Conservation (phyloP, 805 yeast species). For the Ogataea thermomethanolica region DNA sequence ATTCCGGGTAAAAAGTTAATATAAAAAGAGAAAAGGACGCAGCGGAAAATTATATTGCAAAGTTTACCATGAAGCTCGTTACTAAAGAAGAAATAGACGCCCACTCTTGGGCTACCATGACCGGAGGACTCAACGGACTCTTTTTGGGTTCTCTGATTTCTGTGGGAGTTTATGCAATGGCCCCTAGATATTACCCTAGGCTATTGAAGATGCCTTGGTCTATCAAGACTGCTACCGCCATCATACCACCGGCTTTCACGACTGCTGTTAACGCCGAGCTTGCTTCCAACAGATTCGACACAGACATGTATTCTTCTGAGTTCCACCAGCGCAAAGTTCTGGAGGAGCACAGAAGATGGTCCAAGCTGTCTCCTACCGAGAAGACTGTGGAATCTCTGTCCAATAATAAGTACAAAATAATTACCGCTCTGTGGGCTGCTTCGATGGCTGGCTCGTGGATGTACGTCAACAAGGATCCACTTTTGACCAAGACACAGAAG, state of each 20-base stretch:
- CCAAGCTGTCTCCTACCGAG: conserved; percentile 44
- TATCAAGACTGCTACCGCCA: conserved; percentile 59
- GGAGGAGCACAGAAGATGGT: conserved; percentile 52
- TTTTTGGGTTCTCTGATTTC: conserved; percentile 53
- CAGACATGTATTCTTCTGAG: conserved; percentile 51
- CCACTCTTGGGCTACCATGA: conserved; percentile 53
- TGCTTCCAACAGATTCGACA: conserved; percentile 66
- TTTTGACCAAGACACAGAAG: conserved; percentile 74
- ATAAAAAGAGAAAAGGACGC: background rate
- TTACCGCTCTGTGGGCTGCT: conserved; percentile 75
- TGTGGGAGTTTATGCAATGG: conserved; percentile 48
- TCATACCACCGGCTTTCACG: conserved; percentile 62
- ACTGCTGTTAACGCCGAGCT: conserved; percentile 68
- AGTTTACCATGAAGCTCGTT: conserved; percentile 58
- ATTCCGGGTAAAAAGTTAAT: conserved; percentile 2
- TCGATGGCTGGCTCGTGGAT: conserved; percentile 80
- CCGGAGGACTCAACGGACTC: conserved; percentile 63
- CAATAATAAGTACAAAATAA: conserved; percentile 61
- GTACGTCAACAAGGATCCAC: conserved; percentile 65
- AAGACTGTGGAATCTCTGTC: conserved; percentile 47
- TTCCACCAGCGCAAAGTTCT: conserved; percentile 38
- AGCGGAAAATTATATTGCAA: background rate
- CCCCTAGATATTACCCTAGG: conserved; percentile 44
- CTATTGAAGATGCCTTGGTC: conserved; percentile 49
- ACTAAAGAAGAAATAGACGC: conserved; percentile 64